These are phyloP conservation scores for Tricholoma terreum DNA, from an alignment of 768 basidiomycete genomes.

Conservation along the genomic window DNA sequence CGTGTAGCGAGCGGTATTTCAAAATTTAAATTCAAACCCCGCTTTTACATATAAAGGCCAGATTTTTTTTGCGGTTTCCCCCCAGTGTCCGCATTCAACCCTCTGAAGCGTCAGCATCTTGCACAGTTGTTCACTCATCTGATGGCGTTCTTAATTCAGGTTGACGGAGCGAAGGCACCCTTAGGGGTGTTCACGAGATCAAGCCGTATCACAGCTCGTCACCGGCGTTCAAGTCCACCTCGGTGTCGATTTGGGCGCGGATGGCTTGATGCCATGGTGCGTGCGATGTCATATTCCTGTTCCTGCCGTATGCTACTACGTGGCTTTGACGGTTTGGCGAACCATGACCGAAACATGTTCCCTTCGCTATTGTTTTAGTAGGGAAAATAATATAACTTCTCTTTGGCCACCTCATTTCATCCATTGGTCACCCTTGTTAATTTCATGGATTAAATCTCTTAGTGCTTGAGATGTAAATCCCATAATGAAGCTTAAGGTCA, in stretches of 20 bases:
- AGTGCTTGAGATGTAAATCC: too few relatives aligned
- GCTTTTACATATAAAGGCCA: slow-evolving; percentile 23
- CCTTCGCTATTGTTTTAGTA: not conserved
- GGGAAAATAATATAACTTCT: too few relatives aligned
- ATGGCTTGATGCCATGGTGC: slow-evolving; percentile 35
- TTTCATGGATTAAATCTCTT: too few relatives aligned
- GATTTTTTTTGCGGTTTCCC: slow-evolving; percentile 24
- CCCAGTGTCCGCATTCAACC: slow-evolving; percentile 68
- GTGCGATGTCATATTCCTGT: slow-evolving; percentile 79
- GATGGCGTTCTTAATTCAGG: slow-evolving; percentile 64
- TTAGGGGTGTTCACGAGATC: slow-evolving; percentile 37
- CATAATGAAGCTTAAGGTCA: too few relatives aligned
- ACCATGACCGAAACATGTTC: slow-evolving; percentile 82
- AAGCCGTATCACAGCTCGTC: slow-evolving; percentile 27
- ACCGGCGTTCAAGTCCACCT: slow-evolving; percentile 43
- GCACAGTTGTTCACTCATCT: slow-evolving; percentile 46
- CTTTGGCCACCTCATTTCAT: too few relatives aligned
- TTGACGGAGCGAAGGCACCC: slow-evolving; percentile 77
- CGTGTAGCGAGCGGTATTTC: slow-evolving; percentile 13
- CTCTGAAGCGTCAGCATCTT: slow-evolving; percentile 58
- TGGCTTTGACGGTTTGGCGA: slow-evolving; percentile 78
- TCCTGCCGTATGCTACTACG: slow-evolving; percentile 81
- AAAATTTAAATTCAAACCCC: slow-evolving; percentile 25
- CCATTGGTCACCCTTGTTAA: too few relatives aligned
- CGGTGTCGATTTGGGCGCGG: slow-evolving; percentile 53